Base-by-base conservation (phyloP, 805 yeast genomes). In the Saturnispora halmiae region DNA sequence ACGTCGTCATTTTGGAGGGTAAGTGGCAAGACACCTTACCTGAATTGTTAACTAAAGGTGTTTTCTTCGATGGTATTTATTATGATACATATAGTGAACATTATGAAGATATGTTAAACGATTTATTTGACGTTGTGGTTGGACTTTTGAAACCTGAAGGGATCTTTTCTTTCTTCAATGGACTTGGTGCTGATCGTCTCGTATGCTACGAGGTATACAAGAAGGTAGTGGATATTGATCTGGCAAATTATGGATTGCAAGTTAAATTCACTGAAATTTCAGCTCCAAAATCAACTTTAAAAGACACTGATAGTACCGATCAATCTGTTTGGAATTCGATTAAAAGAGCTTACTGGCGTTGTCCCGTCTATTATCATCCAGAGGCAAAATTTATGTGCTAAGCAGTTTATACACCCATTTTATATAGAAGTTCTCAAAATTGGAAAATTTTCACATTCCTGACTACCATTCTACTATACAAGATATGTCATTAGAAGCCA, bases 31-130 rank as follows among this genome's bases (percentile, higher is more conserved):
- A 82, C 30, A 72, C 77, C 6, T 57, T 88, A 30, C 82, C 86
- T 27, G 65, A 66, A 21, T 64, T 90, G 26, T 58, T 88, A 21
- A 74, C 73, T 39, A 52, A 71, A 31, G 82, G 82, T 20, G 77
- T 82, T 1, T 82, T 77, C 52, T 83, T 88, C 59, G 86, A 87
- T 55, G 96, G 96, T 3, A 82, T 90, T 27, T 88, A 88, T 60
- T 88, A 83, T 56, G 97, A 88, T 58, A 90, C 97, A 0, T 88
- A 82, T 58, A 82, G 94, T 47, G 97, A 88, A 56, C 94, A 85
- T 56, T 88, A 90, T 59, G 69, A 69, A 46, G 96, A 88, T 56
- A 82, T 88, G 92, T 66, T 86, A 35, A 90, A 84, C 38, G 51
- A 50, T 27, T 66, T 90, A 21, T 85, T 81, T 55, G 96, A 90